Base-by-base conservation (phyloP, 192 early-diverging fungal genomes). In the Coemansia pectinata region DNA sequence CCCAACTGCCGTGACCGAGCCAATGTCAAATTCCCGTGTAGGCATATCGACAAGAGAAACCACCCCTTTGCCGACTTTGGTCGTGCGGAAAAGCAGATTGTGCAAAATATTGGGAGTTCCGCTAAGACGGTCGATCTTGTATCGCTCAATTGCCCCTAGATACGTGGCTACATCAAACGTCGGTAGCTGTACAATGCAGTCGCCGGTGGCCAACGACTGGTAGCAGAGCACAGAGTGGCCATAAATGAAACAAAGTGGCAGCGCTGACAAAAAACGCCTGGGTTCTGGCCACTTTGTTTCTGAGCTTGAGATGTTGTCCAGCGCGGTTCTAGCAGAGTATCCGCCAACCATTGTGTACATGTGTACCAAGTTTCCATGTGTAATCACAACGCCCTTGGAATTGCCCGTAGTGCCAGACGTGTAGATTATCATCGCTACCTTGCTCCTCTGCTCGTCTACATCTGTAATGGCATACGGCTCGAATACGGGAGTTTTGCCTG, bases 361-460 rank as follows among this genome's bases (percentile, higher is more conserved):
- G 1, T 71, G 41, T 0, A 81, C 50, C 15, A 85, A 45, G 45
- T 81, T 85, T 44, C 72, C 67, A 40, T 81, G 83, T 0, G 74
- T 72, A 29, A 85, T 67, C 68, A 74, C 63, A 14, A 74, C 63
- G 11, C 78, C 83, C 65, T 77, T 79, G 14, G 78, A 40, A 3
- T 17, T 23, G 2, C 83, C 83, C 1, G 83, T 71, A 0, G 78
- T 81, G 14, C 83, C 83, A 4, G 83, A 80, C 12, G 83, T 69
- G 47, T 75, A 81, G 0, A 70, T 39, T 3, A 84, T 63, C 29
- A 79, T 62, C 1, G 81, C 77, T 2, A 72, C 67, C 25, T 31
- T 67, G 42, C 25, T 27, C 5, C 40, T 68, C 15, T 63, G 29
- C 21, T 69, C 53, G 4, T 58, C 62, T 3, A 8, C 27, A 2